These are phyloP conservation scores for Amborella trichopoda DNA, from an alignment of 164 flowering plant genomes.

Conservation along the genomic window DNA sequence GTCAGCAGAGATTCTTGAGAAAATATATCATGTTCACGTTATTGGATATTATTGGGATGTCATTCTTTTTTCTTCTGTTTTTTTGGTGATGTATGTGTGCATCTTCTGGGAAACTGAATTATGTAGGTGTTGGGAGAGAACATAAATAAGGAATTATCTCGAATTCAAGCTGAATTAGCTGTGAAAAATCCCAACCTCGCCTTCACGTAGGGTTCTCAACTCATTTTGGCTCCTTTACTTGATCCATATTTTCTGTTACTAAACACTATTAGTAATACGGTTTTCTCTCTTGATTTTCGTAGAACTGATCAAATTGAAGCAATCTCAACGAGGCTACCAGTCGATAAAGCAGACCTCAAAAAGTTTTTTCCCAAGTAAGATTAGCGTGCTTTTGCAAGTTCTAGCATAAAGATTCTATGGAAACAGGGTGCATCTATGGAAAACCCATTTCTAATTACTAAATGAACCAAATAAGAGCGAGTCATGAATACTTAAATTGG, in stretches of 20 bases:
- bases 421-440: too few species aligned
- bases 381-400: too few species aligned
- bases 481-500: too few species aligned
- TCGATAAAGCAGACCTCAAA: conserved; percentile 64
- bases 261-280: not conserved
- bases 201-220: conserved; percentile 11
- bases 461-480: too few species aligned
- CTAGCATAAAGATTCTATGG: too few species aligned
- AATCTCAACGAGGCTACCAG: conserved; percentile 73
- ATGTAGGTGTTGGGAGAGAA: conserved; percentile 72
- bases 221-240: not conserved
- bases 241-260: not conserved
- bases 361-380: conserved; percentile 74
- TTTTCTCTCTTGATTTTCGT: not conserved
- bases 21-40: too few species aligned
- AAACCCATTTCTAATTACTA: too few species aligned
- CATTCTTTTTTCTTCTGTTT: too few species aligned
- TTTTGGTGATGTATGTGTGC: too few species aligned
- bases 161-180: conserved; percentile 50
- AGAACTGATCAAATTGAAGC: conserved; percentile 76
- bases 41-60: too few species aligned
- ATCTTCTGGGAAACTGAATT: too few species aligned
- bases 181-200: conserved; percentile 35
- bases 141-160: conserved; percentile 62
- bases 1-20: too few species aligned